Evolutionary conservation across 805 yeast genomes (phyloP).

Genomic region (Teunomyces panamensis): DNA sequence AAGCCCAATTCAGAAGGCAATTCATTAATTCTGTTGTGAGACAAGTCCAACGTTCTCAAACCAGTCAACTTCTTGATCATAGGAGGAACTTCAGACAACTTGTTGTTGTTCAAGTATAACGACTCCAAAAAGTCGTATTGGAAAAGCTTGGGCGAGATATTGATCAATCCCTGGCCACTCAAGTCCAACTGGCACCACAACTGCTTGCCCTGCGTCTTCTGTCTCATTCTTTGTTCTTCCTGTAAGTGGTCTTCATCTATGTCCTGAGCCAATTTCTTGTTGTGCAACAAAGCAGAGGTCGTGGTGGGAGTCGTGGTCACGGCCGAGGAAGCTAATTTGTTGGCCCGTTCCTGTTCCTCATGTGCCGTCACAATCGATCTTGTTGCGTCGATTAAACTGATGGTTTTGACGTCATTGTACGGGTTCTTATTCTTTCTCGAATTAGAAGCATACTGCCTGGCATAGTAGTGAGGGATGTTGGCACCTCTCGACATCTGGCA

Average conservation of each 20-base stretch:
- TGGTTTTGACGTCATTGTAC: constrained; percentile 34
- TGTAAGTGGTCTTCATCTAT: constrained; percentile 50
- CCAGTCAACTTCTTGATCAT: constrained; percentile 66
- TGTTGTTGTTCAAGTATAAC: constrained; percentile 83
- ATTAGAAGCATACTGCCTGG: constrained; percentile 74
- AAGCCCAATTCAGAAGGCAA: constrained; percentile 86
- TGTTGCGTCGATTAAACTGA: constrained; percentile 43
- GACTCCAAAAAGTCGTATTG: constrained; percentile 82
- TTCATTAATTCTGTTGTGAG: constrained; percentile 66
- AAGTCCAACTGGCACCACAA: constrained; percentile 93
- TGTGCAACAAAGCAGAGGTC: constrained; percentile 33
- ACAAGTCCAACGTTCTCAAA: constrained; percentile 79
- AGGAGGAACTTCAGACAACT: constrained; percentile 63
- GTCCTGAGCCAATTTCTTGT: constrained; percentile 41
- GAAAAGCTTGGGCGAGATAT: constrained; percentile 70
- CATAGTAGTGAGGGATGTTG: constrained; percentile 74
- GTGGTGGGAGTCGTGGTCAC: constrained; percentile 31
- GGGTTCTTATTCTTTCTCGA: constrained; percentile 48
- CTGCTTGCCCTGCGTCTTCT: constrained; percentile 64
- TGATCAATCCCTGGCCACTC: constrained; percentile 80
- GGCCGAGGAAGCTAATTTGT: constrained; percentile 24
- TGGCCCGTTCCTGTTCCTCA: constrained; percentile 43
- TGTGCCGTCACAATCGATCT: constrained; percentile 31
- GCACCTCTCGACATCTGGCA: constrained; percentile 66
- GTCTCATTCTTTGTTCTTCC: constrained; percentile 62